Evolutionary conservation across 257 asterid species (phyloP), one percentile per base, ranked within the genome.

Genomic region (Penstemon eatonii): DNA sequence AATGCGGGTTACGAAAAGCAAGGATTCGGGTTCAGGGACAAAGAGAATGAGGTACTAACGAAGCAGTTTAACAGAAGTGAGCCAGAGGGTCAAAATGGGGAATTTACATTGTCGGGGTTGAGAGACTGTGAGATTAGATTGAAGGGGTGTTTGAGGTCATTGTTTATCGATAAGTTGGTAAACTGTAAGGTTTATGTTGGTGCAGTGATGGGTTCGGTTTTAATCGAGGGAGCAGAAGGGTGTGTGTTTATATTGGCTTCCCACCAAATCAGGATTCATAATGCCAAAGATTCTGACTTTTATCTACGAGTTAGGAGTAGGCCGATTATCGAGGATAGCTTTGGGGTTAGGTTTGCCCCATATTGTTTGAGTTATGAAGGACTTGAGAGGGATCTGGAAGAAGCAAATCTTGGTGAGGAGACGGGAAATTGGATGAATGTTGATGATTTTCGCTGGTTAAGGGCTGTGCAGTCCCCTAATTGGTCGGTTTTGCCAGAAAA

Each of bases 361-460:
- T 89, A 84, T 71, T 76, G 89, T 63, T 82, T 92, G 84, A 80
- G 65, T 47, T 92, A 89, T 67, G 63, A 74, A 40, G 92, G 91
- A 69, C 69, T 90, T 19, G 87, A 83, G 73, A 69, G 70, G 81
- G 89, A 92, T 63, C 87, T 92, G 3, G 75, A 67, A 25, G 85
- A 80, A 73, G 95, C 96, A 5, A 87, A 88, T 81, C 90, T 89
- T 74, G 79, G 67, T 39, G 92, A 87, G 78, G 98, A 92, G 78
- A 86, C 87, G 4, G 89, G 87, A 75, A 86, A 89, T 76, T 92
- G 98, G 98, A 85, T 61, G 11, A 86, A 89, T 76, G 95, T 89
- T 70, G 98, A 89, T 80, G 96, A 92, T 77, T 92, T 92, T 73
- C 80, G 81, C 53, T 92, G 98, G 98, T 67, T 92, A 74, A 84